Conservation (phyloP, 2,329 filamentous ascomycete genomes). For the Penicillium verrucosum region DNA sequence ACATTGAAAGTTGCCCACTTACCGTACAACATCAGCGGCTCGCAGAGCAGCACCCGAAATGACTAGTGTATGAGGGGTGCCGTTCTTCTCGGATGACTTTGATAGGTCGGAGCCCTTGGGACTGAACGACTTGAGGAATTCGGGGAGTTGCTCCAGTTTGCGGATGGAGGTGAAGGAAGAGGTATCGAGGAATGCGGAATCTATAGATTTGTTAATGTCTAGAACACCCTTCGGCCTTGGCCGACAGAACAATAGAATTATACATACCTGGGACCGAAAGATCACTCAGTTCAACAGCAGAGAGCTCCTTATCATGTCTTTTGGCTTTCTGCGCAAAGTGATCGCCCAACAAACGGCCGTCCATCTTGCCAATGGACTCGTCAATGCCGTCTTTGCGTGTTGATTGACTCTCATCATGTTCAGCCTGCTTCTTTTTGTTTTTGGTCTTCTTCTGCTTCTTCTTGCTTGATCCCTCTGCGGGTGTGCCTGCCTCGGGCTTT, state of each 20-base stretch:
- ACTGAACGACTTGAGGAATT: conserved; percentile 66
- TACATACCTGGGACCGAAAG: conserved; percentile 69
- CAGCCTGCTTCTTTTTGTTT: conserved; percentile 25
- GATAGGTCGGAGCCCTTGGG: conserved; percentile 59
- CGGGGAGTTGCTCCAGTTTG: conserved; percentile 68
- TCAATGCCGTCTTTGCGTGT: conserved; percentile 69
- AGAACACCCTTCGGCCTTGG: neutral
- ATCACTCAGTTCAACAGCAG: conserved; percentile 78
- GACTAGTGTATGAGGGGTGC: conserved; percentile 80
- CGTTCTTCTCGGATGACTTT: conserved; percentile 64
- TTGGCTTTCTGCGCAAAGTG: conserved; percentile 76
- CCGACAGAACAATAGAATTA: neutral
- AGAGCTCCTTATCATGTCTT: conserved; percentile 76
- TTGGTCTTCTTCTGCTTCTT: conserved; percentile 33
- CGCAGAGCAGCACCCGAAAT: conserved; percentile 80
- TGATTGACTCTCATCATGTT: conserved; percentile 28
- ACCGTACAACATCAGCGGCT: conserved; percentile 80
- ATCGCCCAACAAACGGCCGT: conserved; percentile 77
- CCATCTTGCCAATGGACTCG: conserved; percentile 75
- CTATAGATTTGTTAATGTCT: conserved; percentile 42
- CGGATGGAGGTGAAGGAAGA: conserved; percentile 68
- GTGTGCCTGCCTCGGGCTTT: conserved; percentile 20
- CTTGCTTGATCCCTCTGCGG: conserved; percentile 30
- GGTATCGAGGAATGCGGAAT: conserved; percentile 73
- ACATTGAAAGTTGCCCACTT: conserved; percentile 21